A percentile compares a stretch with the other conserved stretches of the same genome.
Conservation (phyloP, 139 green algal species). For the Chlorella sp. region DNA sequence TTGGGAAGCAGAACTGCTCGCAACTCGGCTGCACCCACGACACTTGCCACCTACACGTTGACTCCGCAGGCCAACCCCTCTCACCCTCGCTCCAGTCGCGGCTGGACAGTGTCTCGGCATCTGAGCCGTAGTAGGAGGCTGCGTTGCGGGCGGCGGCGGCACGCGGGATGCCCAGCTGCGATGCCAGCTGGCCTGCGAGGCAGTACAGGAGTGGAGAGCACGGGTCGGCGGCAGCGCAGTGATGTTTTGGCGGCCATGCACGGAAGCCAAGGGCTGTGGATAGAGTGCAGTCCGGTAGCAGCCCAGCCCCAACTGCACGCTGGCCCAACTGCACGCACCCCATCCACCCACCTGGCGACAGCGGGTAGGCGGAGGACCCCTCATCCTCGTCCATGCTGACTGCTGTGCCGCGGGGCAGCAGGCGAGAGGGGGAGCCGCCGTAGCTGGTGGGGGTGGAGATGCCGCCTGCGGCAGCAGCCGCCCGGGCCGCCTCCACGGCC, state of each 20-base stretch:
- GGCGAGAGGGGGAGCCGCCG: no score
- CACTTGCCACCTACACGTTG: not conserved
- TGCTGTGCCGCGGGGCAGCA: not conserved
- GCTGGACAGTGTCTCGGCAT: conserved; percentile 32
- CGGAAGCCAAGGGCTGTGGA: not conserved
- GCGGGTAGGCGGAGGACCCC: not conserved
- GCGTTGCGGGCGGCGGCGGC: conserved; percentile 22
- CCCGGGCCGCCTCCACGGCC: not conserved
- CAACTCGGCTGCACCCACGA: not conserved
- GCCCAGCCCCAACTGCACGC: not conserved
- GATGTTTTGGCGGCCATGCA: no score
- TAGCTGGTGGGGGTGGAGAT: no score
- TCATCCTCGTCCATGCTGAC: conserved; percentile 5
- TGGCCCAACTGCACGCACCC: not conserved
- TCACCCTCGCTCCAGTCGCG: conserved; percentile 32
- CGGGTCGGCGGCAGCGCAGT: not conserved
- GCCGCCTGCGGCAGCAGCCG: no score
- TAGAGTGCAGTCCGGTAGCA: not conserved
- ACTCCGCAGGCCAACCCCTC: not conserved
- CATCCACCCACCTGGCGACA: not conserved
- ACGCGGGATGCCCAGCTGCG: conserved; percentile 16
- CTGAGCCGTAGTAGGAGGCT: conserved; percentile 8
- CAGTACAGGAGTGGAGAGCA: not conserved
- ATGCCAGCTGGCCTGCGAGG: conserved; percentile 15
- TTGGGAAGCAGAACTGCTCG: no score